Evolutionary conservation across 2,329 filamentous ascomycete genomes (phyloP), one percentile per base, ranked within the genome.

Genomic region (Zarea fungicola): DNA sequence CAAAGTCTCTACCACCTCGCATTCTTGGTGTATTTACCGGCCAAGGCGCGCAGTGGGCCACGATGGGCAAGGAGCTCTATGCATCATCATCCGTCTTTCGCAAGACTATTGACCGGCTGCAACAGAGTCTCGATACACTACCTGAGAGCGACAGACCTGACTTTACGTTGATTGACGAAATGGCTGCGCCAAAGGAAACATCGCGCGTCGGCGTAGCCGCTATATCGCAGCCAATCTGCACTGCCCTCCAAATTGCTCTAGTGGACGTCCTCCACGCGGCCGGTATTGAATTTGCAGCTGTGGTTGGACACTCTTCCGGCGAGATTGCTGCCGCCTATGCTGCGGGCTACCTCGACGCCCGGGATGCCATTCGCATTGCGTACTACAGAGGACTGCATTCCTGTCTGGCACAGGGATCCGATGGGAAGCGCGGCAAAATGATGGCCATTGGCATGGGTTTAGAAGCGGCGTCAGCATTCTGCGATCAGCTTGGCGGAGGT

Each of bases 251-350:
- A 35, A 45, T 63, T 2, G 48, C 55, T 0, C 48, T 66, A 0
- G 57, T 65, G 2, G 56, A 63, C 9, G 40, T 61, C 0, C 50
- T 65, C 0, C 10, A 43, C 0, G 48, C 56, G 0, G 64, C 64
- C 4, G 64, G 64, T 2, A 46, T 75, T n/a, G 28, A 40, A 0
- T 63, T 70, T 4, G 23, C 48, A 1, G 64, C 62, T 0, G 69
- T 73, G 0, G 62, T 75, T 2, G 74, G 75, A 3, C 75, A 77
- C 52, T 76, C 73, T 0, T 73, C 69, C 0, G 75, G 75, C 1
- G 75, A 78, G 53, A 76, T 77, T 13, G 73, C 59, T 0, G 74
- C 74, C 0, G 74, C 71, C 0, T 79, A 76, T 53, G 72, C 74
- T 0, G 68, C 72, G 0, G 74, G 74, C 0, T 60, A 66, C 16